Evolutionary conservation across 371 early-diverging fungal species (phyloP).

Genomic region (Zychaea mexicana): DNA sequence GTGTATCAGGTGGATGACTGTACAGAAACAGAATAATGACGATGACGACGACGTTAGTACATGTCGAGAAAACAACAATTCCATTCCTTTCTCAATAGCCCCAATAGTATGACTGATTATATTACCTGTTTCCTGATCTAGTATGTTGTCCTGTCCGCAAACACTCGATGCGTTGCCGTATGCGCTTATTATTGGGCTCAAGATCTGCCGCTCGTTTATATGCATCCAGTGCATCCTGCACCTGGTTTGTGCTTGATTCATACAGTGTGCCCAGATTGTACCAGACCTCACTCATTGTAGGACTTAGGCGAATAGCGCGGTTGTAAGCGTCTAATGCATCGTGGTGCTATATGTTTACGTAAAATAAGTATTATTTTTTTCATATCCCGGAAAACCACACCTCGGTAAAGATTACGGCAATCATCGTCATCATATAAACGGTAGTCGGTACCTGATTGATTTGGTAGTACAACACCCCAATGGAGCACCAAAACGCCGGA

Average conservation of each 20-base stretch:
- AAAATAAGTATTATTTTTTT: background rate
- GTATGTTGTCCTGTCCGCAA: background rate
- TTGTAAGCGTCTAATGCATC: conserved; percentile 98
- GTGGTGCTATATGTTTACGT: conserved; percentile 60
- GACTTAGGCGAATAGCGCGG: conserved; percentile 91
- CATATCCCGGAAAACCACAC: too few relatives aligned
- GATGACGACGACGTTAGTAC: too few relatives aligned
- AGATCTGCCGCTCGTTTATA: conserved; percentile 80
- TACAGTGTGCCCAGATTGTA: conserved; percentile 93
- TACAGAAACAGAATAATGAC: too few relatives aligned
- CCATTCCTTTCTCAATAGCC: background rate
- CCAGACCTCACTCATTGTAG: conserved; percentile 97
- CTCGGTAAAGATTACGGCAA: too few relatives aligned
- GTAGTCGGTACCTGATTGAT: conserved; percentile 70
- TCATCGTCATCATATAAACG: too few relatives aligned
- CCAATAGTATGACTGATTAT: too few relatives aligned
- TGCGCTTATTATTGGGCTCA: conserved; percentile 67
- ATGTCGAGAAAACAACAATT: background rate
- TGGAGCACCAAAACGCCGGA: conserved; percentile 98
- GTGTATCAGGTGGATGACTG: conserved; percentile 2
- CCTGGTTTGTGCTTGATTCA: conserved; percentile 97
- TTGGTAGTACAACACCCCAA: conserved; percentile 97
- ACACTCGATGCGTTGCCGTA: conserved; percentile 74
- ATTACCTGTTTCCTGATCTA: background rate
- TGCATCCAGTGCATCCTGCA: conserved; percentile 95